Evolutionary conservation across 1,139 yeast species (phyloP), one percentile per base, ranked within the genome.

Genomic region (Spathaspora sp.): DNA sequence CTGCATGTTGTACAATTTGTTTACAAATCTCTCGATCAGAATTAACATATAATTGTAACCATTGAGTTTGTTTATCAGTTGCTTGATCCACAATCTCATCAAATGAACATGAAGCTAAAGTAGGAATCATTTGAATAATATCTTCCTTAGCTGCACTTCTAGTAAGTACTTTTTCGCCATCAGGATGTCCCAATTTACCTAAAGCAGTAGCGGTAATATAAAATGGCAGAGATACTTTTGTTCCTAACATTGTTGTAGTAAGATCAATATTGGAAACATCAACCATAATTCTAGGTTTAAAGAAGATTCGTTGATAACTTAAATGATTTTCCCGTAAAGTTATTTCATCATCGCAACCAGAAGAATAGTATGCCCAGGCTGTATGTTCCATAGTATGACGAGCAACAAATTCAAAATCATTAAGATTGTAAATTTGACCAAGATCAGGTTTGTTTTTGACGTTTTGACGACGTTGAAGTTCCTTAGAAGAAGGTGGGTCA

Each of bases 271-370:
- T 52, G 9, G 72, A 64, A 13, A 86, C 96, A 60, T 89, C 91
- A 8, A 89, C 88, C 51, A 91, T 72, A 10, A 90, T 74, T 48
- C 80, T 74, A 18, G 98, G 98, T 54, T 85, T 83, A 74, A 91
- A 91, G 69, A 86, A 89, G 44, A 90, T 78, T 46, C 95, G 76
- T 57, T 89, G 96, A 68, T 82, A 91, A 3, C 96, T 91, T 50
- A 84, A 74, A 61, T 90, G 97, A 68, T 91, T 91, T 60, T 90
- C 96, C 54, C 98, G 77, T 61, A 89, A 65, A 2, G 96, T 80
- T 54, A 91, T 82, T 68, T 91, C 98, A 64, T 91, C 98, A 63
- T 91, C 97, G 39, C 95, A 79, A 7, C 95, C 98, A 34, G 95
- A 84, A 2, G 95, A 85, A 63, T 89, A 91, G 66, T 91, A 91